Evolutionary conservation across 129 eudicot species (phyloP), one percentile per base, ranked within the genome.

Genomic region (Arctium lappa): DNA sequence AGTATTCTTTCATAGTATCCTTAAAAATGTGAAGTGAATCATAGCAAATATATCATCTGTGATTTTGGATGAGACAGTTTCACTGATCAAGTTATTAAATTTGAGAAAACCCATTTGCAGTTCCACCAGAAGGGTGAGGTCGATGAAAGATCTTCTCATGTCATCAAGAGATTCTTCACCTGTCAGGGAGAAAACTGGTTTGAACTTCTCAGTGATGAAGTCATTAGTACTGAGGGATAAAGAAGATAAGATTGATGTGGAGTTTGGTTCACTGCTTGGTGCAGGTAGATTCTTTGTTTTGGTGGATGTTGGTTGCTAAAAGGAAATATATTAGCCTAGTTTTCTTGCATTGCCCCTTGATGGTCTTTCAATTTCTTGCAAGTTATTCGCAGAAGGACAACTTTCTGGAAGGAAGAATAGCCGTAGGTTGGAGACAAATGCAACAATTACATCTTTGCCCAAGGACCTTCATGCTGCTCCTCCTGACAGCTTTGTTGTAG

Each of bases 401-500:
- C 79, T 85, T 77, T 77, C 83, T 29, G 90, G 92, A 74, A 85
- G 92, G 80, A 90, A 83, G 79, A 79, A 69, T 38, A 82, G 77
- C 32, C 31, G 73, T 86, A 84, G 68, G 33, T 71, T 76, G 82
- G 97, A 89, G 80, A 87, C 84, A 77, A 81, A 63, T 56, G 30
- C 90, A 37, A 81, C 77, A 60, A 62, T 84, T 18, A 72, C 92
- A 72, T 88, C 94, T 37, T 87, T 93, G 80, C 80, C 90, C 0
- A 95, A 92, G 76, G 99, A 95, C 69, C 89, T 95, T 77, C 97
- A 91, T 86, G 97, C 89, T 83, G 92, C 97, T 73, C 99, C 99
- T 75, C 87, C 91, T 81, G 94, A 90, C 29, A 87, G 97, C 88
- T 91, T 95, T 84, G 73, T 95, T 65, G 88, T 91, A 76, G 90